Evolutionary conservation across 768 basidiomycete species (phyloP).

Genomic region (Coprinopsis marcescibilis): DNA sequence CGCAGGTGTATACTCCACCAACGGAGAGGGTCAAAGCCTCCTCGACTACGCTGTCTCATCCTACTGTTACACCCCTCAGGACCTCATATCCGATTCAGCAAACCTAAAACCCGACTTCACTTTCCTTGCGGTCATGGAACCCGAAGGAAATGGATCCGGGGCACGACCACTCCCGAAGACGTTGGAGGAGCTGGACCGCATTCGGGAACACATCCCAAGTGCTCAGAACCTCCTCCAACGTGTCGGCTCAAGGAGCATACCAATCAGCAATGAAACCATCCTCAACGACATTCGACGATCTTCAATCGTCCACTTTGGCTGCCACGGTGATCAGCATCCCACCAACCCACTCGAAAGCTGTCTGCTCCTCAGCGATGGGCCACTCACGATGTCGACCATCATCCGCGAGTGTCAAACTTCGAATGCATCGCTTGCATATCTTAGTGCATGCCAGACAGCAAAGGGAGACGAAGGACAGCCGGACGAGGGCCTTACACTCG

Average conservation of each 20-base stretch:
- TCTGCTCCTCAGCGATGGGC: constrained; percentile 17
- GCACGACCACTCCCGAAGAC: background rate
- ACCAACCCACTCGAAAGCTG: constrained; percentile 20
- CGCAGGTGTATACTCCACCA: background rate
- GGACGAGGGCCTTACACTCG: too few relatives aligned
- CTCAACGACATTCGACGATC: background rate
- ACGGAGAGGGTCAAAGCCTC: too few relatives aligned
- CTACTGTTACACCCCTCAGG: background rate
- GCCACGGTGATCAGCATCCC: constrained; percentile 25
- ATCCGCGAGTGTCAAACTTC: constrained; percentile 14
- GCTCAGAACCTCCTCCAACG: too few relatives aligned
- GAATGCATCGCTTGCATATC: too few relatives aligned
- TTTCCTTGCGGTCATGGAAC: background rate
- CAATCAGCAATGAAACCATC: background rate
- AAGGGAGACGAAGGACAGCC: too few relatives aligned
- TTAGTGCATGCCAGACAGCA: too few relatives aligned
- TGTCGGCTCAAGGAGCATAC: background rate
- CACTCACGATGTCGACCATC: constrained; percentile 17
- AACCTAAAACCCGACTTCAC: background rate
- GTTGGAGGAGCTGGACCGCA: background rate
- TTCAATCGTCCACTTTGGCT: constrained; percentile 27
- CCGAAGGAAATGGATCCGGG: background rate
- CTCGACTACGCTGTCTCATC: too few relatives aligned
- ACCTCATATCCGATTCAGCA: background rate
- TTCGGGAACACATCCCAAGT: too few relatives aligned